Evolutionary conservation across 306 rosid genomes (phyloP), one percentile per base, ranked within the genome.

Genomic region (Ziziphus jujuba): DNA sequence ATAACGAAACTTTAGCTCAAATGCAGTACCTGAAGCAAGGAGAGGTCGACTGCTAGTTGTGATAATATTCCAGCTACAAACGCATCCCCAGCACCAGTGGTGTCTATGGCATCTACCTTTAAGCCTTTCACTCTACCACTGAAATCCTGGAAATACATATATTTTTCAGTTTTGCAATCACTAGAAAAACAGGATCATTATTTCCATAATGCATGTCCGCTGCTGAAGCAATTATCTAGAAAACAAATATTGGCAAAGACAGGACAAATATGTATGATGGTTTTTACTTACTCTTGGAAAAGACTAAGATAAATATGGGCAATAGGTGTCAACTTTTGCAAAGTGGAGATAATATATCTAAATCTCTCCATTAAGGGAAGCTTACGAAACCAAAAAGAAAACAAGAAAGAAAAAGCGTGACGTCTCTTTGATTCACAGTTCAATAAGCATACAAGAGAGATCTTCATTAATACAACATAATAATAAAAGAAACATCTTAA

Each of bases 51-150:
- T 19, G 95, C 84, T 64, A 93, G 78, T 61, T 90, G 95, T n/a
- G 96, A 86, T 57, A 93, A 70, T 61, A 86, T 72, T 79, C 97
- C 97, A 20, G 98, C 98, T 59, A 93, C 97, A 88, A 93, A 93
- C n/a, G 97, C 96, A 70, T 93, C 98, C 68, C 98, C 98, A 50
- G 98, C 98, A 66, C 97, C 98, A 49, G 98, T 93, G 25, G 96
- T 83, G 84, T 93, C 97, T 69, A 93, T 87, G 14, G 96, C 88
- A 54, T 90, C 91, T 76, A 84, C 98, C 88, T 84, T 86, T 65
- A 86, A 48, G 68, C 97, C 98, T 70, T 72, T 61, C 38, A 84
- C 97, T 82, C 89, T 90, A 21, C 98, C 98, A 67, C 76, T 80
- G 74, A 90, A 93, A 25, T 85, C 89, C 98, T 90, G 91, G 76